Percentiles rank a stretch among this genome's conserved stretches.
These are phyloP conservation scores for Serendipita sp. DNA, from an alignment of 768 basidiomycete species.

Conservation along the genomic window DNA sequence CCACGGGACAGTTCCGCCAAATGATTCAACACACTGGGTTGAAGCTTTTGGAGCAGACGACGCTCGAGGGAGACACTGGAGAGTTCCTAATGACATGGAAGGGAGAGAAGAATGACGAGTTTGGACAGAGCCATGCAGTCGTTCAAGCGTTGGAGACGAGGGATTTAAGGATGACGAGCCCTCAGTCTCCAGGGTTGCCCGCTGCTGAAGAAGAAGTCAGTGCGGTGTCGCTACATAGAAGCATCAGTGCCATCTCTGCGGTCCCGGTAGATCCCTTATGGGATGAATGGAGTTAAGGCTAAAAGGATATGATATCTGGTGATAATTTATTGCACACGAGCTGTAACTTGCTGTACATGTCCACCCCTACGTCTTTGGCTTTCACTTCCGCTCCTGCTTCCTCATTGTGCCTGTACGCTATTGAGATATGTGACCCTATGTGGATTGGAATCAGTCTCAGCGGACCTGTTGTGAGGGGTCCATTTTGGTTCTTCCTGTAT, in stretches of 20 bases:
- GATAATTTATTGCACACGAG: not conserved
- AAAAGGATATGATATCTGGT: not conserved
- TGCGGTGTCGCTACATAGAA: not conserved
- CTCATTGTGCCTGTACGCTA: not conserved
- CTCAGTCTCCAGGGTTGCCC: not conserved
- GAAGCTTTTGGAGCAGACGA: constrained; percentile 39
- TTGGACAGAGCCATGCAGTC: constrained; percentile 44
- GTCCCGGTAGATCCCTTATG: not conserved
- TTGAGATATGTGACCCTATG: constrained; percentile 47
- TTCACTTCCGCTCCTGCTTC: not conserved
- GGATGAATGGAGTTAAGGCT: not conserved
- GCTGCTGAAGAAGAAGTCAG: not conserved
- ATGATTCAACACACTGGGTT: constrained; percentile 64
- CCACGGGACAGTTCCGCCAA: constrained; percentile 57
- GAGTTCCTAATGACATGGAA: constrained; percentile 48
- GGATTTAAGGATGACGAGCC: not conserved
- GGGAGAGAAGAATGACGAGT: constrained; percentile 39
- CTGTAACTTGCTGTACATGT: not conserved
- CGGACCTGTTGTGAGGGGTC: constrained; percentile 54
- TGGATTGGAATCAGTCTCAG: constrained; percentile 45
- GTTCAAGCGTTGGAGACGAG: constrained; percentile 51
- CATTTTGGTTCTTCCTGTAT: constrained; percentile 81
- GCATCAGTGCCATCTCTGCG: not conserved
- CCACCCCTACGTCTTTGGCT: not conserved
- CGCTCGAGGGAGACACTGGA: constrained; percentile 23